phyloP scores from a whole-genome alignment of 179 eudicot genomes.

The Heliamphora pulchella region DNA sequence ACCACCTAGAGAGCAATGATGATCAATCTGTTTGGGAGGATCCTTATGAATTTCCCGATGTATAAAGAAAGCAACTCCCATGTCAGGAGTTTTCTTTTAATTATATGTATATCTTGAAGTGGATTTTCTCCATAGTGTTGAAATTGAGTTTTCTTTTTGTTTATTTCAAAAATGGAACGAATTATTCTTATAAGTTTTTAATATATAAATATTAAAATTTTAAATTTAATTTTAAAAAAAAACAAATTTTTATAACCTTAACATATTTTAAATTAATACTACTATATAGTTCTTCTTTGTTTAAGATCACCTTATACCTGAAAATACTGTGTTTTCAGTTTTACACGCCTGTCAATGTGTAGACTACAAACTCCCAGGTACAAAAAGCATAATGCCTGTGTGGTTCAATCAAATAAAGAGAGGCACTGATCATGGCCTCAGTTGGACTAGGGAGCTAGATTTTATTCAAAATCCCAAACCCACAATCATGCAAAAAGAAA shows the following conservation, averaged over 20 bases:
- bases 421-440: constrained; percentile 22
- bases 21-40: neutral
- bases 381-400: constrained; percentile 49
- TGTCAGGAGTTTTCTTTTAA: neutral
- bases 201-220: too few relatives aligned
- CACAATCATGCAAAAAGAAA: constrained; percentile 18
- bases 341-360: constrained; percentile 30
- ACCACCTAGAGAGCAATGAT: neutral
- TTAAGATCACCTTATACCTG: constrained; percentile 27
- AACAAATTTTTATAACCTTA: too few relatives aligned
- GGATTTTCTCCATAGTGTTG: constrained; percentile 18
- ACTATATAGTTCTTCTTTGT: neutral
- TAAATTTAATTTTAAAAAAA: too few relatives aligned
- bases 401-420: constrained; percentile 52
- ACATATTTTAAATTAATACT: too few relatives aligned
- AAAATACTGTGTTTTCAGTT: constrained; percentile 14
- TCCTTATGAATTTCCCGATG: neutral
- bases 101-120: neutral
- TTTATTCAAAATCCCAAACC: constrained; percentile 31
- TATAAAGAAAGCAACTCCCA: neutral
- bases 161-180: neutral
- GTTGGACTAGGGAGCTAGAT: constrained; percentile 28
- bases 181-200: too few relatives aligned
- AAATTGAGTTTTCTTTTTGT: constrained; percentile 15
- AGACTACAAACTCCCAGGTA: constrained; percentile 52